phyloP scores from a whole-genome alignment of 2,329 filamentous ascomycete species.

The Xylaria sp. region DNA sequence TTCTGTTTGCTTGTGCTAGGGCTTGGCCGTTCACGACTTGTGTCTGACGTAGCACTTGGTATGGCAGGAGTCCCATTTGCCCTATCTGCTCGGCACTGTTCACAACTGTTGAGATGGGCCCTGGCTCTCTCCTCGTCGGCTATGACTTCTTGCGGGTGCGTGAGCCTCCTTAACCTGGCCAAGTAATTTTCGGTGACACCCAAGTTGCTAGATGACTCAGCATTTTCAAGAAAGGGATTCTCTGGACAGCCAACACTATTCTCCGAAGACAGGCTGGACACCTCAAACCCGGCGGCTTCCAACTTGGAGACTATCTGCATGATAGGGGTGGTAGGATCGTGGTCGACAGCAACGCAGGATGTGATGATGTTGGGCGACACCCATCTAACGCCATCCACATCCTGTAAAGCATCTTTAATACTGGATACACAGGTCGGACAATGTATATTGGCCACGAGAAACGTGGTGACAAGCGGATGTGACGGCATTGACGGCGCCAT shows the following conservation, averaged over 20 bases:
- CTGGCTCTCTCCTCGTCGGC: conserved; percentile 40
- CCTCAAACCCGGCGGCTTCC: conserved; percentile 67
- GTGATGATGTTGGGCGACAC: conserved; percentile 77
- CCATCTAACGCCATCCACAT: conserved; percentile 59
- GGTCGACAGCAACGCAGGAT: conserved; percentile 67
- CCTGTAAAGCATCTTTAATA: conserved; percentile 68
- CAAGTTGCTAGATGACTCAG: conserved; percentile 27
- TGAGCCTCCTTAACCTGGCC: conserved; percentile 15
- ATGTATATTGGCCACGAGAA: conserved; percentile 79
- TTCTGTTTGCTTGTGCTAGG: conserved; percentile 54
- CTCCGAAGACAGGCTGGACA: conserved; percentile 60
- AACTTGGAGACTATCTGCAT: conserved; percentile 58
- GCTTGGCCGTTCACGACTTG: conserved; percentile 11
- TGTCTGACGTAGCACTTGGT: conserved; percentile 22
- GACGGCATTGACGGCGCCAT: conserved; percentile 43
- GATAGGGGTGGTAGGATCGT: conserved; percentile 59
- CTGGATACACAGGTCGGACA: conserved; percentile 77
- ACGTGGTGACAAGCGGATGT: conserved; percentile 58
- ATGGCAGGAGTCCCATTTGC: conserved; percentile 16
- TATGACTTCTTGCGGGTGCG: conserved; percentile 31
- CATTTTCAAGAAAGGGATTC: conserved; percentile 33
- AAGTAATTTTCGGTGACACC: conserved; percentile 41
- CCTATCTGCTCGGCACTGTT: conserved; percentile 52
- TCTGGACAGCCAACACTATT: conserved; percentile 45
- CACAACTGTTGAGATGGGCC: conserved; percentile 57